phyloP scores from a whole-genome alignment of 2,329 filamentous ascomycete genomes.

The Penicillium rolfsii region DNA sequence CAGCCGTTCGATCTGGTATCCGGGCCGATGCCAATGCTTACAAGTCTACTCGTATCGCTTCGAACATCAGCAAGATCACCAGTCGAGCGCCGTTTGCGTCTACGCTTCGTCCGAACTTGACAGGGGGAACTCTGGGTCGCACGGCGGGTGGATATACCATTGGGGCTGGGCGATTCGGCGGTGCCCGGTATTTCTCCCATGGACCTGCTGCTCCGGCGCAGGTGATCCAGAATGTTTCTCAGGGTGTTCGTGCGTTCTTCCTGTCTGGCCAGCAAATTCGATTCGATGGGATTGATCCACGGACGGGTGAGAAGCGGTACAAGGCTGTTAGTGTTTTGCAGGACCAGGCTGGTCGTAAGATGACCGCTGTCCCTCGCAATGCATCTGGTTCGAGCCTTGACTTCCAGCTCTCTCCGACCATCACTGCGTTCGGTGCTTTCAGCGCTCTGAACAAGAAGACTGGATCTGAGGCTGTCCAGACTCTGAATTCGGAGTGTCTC shows the following conservation, averaged over 20 bases:
- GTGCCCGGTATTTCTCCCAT: constrained; percentile 87
- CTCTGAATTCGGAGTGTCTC: constrained; percentile 79
- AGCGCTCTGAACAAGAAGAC: constrained; percentile 41
- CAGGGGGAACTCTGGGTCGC: constrained; percentile 80
- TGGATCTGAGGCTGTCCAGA: constrained; percentile 48
- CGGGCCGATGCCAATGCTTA: constrained; percentile 57
- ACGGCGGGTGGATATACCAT: constrained; percentile 86
- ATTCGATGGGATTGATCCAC: constrained; percentile 74
- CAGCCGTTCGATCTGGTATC: constrained; percentile 47
- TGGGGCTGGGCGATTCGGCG: constrained; percentile 70
- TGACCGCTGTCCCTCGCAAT: constrained; percentile 57
- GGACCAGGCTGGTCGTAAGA: constrained; percentile 70
- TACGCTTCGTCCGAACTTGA: constrained; percentile 87
- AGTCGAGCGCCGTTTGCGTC: constrained; percentile 83
- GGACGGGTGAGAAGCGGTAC: constrained; percentile 75
- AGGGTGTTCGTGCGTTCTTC: constrained; percentile 88
- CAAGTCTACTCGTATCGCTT: constrained; percentile 59
- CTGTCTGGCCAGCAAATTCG: constrained; percentile 87
- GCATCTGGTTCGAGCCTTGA: constrained; percentile 81
- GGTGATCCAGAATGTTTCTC: constrained; percentile 92
- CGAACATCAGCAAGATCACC: constrained; percentile 65
- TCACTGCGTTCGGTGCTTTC: constrained; percentile 82
- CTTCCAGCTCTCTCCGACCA: constrained; percentile 83
- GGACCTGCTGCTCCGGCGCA: constrained; percentile 82
- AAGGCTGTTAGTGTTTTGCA: constrained; percentile 74